Evolutionary conservation across 2,329 filamentous ascomycete species (phyloP).

Genomic region (Hypoxylon sp.): DNA sequence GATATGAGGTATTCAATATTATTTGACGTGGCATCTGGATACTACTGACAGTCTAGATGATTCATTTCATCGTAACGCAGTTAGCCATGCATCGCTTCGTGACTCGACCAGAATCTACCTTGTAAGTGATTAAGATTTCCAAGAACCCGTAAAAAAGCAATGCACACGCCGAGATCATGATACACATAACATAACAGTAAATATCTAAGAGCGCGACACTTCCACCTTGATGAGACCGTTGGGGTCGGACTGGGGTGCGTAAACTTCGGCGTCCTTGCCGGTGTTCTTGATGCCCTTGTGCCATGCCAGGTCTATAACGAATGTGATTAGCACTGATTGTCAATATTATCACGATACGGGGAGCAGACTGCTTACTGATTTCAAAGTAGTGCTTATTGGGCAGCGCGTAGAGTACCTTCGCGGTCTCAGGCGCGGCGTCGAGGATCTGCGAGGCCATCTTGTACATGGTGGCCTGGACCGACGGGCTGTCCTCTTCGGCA

Average conservation of each 20-base stretch:
- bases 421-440: conserved; percentile 76
- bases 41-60: conserved; percentile 21
- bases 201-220: conserved; percentile 69
- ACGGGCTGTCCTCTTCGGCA: conserved; percentile 88
- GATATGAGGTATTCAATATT: conserved; percentile 20
- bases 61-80: conserved; percentile 10
- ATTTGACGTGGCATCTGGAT: conserved; percentile 40
- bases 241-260: conserved; percentile 89
- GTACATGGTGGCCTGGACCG: conserved; percentile 98
- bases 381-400: conserved; percentile 99
- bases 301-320: conserved; percentile 84
- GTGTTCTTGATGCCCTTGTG: conserved; percentile 96
- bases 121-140: conserved; percentile 23
- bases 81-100: conserved; percentile 15
- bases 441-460: conserved; percentile 95
- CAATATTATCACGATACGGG: background rate
- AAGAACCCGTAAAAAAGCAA: conserved; percentile 19
- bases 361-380: conserved; percentile 71
- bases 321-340: background rate
- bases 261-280: conserved; percentile 94
- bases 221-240: conserved; percentile 97
- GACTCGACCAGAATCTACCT: conserved; percentile 11
- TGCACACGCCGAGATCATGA: conserved; percentile 41
- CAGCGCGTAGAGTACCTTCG: conserved; percentile 82
- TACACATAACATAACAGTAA: conserved; percentile 19